Evolutionary conservation across 1,139 yeast species (phyloP).

Genomic region (Arxiozyma heterogenica): DNA sequence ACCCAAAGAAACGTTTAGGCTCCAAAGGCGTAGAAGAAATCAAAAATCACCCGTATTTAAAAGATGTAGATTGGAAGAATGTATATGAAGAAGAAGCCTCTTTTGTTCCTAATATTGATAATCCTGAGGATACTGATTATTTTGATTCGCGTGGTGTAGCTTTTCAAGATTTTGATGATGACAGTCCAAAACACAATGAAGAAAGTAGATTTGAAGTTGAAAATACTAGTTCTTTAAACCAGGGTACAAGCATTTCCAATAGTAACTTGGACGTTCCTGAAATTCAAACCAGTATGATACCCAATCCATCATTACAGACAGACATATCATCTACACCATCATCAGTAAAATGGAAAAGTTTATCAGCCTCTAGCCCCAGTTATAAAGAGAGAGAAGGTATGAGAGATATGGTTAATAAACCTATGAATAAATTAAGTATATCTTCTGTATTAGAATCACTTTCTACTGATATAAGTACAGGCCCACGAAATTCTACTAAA

Average conservation of each 20-base stretch:
- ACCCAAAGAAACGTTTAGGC: conserved; percentile 66
- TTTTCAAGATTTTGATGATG: conserved; percentile 51
- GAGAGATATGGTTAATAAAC: conserved; percentile 10
- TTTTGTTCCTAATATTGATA: conserved; percentile 69
- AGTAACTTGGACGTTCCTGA: conserved; percentile 11
- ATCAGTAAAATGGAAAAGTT: conserved; percentile 9
- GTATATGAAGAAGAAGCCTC: conserved; percentile 71
- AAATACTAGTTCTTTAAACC: neutral
- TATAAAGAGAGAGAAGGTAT: neutral
- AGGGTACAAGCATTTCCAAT: neutral
- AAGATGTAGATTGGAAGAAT: conserved; percentile 62
- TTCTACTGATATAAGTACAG: conserved; percentile 10
- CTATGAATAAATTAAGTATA: conserved; percentile 23
- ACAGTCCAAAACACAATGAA: conserved; percentile 35
- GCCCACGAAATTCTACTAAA: conserved; percentile 20
- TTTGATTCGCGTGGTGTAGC: conserved; percentile 88
- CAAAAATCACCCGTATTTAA: conserved; percentile 66
- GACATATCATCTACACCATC: neutral
- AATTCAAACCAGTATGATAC: conserved; percentile 1
- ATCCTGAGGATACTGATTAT: conserved; percentile 86
- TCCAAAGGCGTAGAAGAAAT: conserved; percentile 71
- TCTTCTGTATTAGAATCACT: conserved; percentile 26
- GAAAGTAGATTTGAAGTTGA: neutral
- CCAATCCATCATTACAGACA: neutral
- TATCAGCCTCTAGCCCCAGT: conserved; percentile 5